Base-by-base conservation (phyloP, 192 early-diverging fungal genomes). In the Diversispora eburnea region DNA sequence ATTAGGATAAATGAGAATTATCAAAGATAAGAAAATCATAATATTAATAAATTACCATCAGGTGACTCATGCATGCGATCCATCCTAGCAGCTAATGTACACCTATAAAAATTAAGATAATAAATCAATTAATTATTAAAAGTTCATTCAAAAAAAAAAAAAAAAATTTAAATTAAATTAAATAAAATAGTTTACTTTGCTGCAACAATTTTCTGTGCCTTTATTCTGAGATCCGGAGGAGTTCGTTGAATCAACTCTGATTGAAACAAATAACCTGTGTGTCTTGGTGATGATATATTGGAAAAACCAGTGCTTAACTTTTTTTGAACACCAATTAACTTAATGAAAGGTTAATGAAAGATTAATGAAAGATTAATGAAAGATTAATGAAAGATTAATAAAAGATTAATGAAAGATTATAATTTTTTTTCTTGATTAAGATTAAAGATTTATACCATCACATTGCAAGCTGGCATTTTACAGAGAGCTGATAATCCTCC, bases 391-490 rank as follows among this genome's bases (percentile, higher is more conserved):
- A 33, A 33, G 25, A 33, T 33, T 33, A 1, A 33, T 33, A 2
- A 33, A 33, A 33, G 25, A 33, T 33, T 8, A 81, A 78, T 39
- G 80, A 19, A 17, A 79, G 77, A 0, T 67, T 60, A 0, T 33
- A 75, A 70, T 8, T 74, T 52, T 3, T 1, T 78, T 59, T 80
- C 81, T 17, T 15, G 41, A 54, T 12, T 2, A 22, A 22, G 49
- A 56, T 15, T 57, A 74, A 41, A 51, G 0, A 42, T 33, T 20
- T 68, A 46, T 22, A 95, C 87, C 72, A 91, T 84, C 17, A 99
- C 82, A 71, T 97, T 96, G 78, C 94, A 95, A 3, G 94, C 87
- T 0, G 98, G 93, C 54, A 99, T 93, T 77, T 94, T 94, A 68
- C 89, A 89, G 46, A 99, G 80, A 4, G 84, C 87, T 1, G 89